phyloP scores from a whole-genome alignment of 2,329 filamentous ascomycete species.

The Fusarium nisikadoi region DNA sequence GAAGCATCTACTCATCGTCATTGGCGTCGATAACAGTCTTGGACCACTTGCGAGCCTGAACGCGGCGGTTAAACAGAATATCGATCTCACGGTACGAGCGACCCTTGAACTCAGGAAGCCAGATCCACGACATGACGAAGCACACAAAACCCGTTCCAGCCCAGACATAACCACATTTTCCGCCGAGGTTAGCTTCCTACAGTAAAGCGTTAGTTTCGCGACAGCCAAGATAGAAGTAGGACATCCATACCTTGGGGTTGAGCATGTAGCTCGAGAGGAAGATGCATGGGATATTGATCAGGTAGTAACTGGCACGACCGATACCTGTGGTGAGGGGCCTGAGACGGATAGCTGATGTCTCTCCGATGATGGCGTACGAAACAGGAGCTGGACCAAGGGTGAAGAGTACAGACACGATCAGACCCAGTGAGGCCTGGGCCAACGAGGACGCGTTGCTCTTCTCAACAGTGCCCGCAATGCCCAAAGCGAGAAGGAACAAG shows the following conservation, averaged over 20 bases:
- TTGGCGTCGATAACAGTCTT: neutral
- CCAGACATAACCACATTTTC: neutral
- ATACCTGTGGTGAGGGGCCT: conserved; percentile 72
- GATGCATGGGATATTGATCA: conserved; percentile 73
- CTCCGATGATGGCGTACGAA: conserved; percentile 74
- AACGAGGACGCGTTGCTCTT: neutral
- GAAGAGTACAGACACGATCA: conserved; percentile 74
- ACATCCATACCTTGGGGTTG: conserved; percentile 54
- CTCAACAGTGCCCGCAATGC: conserved; percentile 67
- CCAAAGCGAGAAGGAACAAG: conserved; percentile 65
- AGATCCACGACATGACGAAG: neutral
- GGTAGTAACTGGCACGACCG: conserved; percentile 71
- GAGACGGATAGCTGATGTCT: conserved; percentile 73
- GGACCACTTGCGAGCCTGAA: neutral
- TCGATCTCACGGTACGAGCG: neutral
- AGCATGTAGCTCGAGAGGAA: conserved; percentile 71
- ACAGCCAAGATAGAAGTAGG: fast-evolving
- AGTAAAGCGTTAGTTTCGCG: neutral
- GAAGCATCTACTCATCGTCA: neutral
- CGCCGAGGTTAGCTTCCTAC: neutral
- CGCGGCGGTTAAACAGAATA: neutral
- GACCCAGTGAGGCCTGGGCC: conserved; percentile 68
- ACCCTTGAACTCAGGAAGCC: neutral
- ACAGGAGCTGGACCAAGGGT: conserved; percentile 70
- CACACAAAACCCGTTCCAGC: neutral